Evolutionary conservation across 2,329 filamentous ascomycete species (phyloP).

Genomic region (Cercospora janseana): DNA sequence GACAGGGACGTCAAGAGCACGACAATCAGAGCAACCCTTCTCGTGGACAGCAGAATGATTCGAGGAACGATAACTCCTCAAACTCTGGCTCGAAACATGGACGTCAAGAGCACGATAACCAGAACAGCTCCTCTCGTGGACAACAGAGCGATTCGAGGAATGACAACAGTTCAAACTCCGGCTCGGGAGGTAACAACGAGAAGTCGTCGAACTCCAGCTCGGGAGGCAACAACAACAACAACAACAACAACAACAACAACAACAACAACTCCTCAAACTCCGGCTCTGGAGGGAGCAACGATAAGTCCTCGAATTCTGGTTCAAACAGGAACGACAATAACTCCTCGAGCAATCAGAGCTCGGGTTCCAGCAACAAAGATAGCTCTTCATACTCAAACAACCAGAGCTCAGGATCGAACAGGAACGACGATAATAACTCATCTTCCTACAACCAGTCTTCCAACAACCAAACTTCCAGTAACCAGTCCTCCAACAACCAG

Average conservation of each 20-base stretch:
- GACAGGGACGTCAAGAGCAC: not conserved
- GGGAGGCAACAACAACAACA: not conserved
- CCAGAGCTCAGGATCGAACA: not conserved
- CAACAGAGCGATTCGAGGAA: not conserved
- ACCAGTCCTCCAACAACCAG: not conserved
- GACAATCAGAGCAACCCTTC: not conserved
- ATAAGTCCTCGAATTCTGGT: not conserved
- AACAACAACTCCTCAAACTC: not conserved
- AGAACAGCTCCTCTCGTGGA: not conserved
- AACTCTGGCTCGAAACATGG: conserved; percentile 1
- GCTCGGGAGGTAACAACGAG: not conserved
- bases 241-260: not conserved
- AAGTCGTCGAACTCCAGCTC: not conserved
- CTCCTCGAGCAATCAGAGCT: not conserved
- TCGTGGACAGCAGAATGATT: not conserved
- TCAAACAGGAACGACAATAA: not conserved
- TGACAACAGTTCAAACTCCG: not conserved
- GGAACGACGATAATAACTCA: not conserved
- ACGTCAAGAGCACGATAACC: not conserved
- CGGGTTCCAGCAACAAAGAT: not conserved
- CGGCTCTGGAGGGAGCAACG: not conserved
- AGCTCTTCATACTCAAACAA: not conserved
- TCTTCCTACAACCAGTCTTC: not conserved
- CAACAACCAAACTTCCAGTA: conserved; percentile 1
- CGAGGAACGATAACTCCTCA: not conserved